These are phyloP conservation scores for Carex parvula DNA, from an alignment of 176 grass and related monocot species.

Conservation along the genomic window DNA sequence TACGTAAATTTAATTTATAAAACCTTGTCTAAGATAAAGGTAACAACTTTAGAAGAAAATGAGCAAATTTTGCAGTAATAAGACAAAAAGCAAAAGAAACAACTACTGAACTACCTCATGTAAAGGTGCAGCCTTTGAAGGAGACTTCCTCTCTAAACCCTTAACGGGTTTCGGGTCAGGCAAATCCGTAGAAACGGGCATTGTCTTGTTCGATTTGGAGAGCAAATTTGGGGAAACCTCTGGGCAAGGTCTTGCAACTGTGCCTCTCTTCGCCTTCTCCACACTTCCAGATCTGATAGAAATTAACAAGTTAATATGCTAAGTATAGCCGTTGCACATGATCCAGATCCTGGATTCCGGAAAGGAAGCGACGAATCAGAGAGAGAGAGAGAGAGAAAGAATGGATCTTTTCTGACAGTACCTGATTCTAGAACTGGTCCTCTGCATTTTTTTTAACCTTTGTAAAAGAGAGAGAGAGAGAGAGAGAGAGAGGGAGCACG, in stretches of 20 bases:
- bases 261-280: constrained; percentile 5
- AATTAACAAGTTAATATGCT: not conserved
- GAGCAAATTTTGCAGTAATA: not conserved
- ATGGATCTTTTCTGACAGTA: constrained; percentile 25
- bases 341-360: constrained; percentile 14
- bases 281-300: constrained; percentile 11
- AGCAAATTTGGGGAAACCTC: constrained; percentile 4
- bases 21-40: not conserved
- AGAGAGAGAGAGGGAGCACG: not conserved
- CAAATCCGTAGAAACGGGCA: constrained; percentile 24
- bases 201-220: constrained; percentile 17
- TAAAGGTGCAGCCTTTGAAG: constrained; percentile 15
- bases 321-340: not conserved
- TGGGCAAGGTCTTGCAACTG: not conserved
- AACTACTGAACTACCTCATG: not conserved
- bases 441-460: constrained; percentile 6
- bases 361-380: not conserved
- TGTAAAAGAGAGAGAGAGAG: not conserved
- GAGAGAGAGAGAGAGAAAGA: constrained; percentile 25
- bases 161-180: constrained; percentile 19
- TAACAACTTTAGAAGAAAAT: not conserved
- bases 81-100: not conserved
- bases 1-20: not conserved
- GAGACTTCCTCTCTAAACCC: constrained; percentile 11
- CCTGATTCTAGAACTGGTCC: constrained; percentile 25